Base-by-base conservation (phyloP, 164 flowering plant species). In the Taxillus chinensis region DNA sequence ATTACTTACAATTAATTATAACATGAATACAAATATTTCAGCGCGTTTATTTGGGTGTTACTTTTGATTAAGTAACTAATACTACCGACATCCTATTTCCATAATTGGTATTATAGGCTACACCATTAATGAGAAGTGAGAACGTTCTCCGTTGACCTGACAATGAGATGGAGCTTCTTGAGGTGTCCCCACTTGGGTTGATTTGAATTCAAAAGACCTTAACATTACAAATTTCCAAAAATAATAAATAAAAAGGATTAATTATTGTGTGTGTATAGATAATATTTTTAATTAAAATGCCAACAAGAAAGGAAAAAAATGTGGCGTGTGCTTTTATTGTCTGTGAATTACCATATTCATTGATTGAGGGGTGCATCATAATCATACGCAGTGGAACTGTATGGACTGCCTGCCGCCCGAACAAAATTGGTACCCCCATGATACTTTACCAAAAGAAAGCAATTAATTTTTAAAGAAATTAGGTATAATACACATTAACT, bases 341-440 rank as follows among this genome's bases (percentile, higher is more conserved):
- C 2, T 6, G 46, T 43, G 8, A 43, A 43, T 40, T 69, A 80
- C 86, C 86, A 57, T 70, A 85, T 74, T 85, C 90, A 59, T 82
- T 73, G n/a, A n/a, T n/a, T n/a, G 17, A 82, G 68, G 0, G 82
- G 85, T 4, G 83, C 86, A 74, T 82, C 73, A 61, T 82, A 82
- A 52, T 84, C 85, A 55, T 82, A 85, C 0, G 81, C 27, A 0
- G 86, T 79, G 0, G 80, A 72, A 45, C 80, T 81, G 62, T 72
- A 84, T 39, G 89, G 83, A 14, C 86, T 86, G 2, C 85, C 85
- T 7, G 85, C 58, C 5, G 79, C 74, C 56, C 89, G 67, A 3
- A 80, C 86, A 60, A 84, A 82, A 56, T 84, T 84, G 2, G 86
- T 84, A 3, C 89, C 89, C 13, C 89, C 89, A 63, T 84, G 86